phyloP scores from a whole-genome alignment of 306 rosid species.

The Fragaria ananassa region DNA sequence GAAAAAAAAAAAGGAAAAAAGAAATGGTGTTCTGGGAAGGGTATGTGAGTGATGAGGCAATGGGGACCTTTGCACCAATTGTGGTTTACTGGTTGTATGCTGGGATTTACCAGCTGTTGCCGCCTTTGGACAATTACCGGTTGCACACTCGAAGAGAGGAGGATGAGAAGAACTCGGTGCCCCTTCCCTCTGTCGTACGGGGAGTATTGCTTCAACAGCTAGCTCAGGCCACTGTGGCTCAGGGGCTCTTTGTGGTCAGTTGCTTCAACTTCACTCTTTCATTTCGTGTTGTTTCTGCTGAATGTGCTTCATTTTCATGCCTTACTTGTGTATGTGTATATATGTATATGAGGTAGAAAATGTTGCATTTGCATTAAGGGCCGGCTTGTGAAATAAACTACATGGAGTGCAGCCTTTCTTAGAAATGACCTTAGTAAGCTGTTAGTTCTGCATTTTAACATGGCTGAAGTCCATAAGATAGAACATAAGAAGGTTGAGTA shows the following conservation, averaged over 20 bases:
- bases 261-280: conserved; percentile 1
- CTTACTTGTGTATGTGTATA: too few relatives aligned
- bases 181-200: conserved; percentile 58
- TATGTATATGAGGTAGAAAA: neutral
- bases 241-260: conserved; percentile 61
- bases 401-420: neutral
- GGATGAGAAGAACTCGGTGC: conserved; percentile 62
- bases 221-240: conserved; percentile 76
- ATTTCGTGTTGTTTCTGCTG: neutral
- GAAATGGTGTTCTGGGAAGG: conserved; percentile 76
- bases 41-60: conserved; percentile 74
- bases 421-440: neutral
- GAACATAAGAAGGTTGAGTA: conserved; percentile 1
- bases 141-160: conserved; percentile 67
- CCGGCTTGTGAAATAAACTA: neutral
- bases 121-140: conserved; percentile 59
- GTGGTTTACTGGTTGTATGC: conserved; percentile 84
- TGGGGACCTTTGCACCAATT: conserved; percentile 92
- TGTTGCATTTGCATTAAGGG: neutral
- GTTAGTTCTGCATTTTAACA: neutral
- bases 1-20: neutral
- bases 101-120: conserved; percentile 69
- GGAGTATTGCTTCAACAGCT: conserved; percentile 89
- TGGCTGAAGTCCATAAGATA: neutral
- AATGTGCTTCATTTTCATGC: neutral